Conservation (phyloP, 345 rosid genomes). For the Odontarrhena argentea region DNA sequence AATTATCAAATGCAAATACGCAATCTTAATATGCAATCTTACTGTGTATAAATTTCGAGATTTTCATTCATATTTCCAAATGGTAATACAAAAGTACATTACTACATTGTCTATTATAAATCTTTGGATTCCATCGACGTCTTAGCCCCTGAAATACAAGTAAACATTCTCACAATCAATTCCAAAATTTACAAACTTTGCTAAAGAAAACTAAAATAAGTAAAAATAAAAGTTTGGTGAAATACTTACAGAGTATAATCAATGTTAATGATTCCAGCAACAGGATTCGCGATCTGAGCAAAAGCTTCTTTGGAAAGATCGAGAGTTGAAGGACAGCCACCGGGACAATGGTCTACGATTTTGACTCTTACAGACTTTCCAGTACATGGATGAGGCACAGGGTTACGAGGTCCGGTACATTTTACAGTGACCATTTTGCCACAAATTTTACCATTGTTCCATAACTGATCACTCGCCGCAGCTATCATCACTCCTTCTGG, state of each 20-base stretch:
- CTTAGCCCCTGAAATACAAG: slow-evolving; percentile 29
- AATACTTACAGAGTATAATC: slow-evolving; percentile 36
- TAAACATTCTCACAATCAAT: slow-evolving; percentile 6
- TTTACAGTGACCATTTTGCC: slow-evolving; percentile 46
- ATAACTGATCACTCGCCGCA: slow-evolving; percentile 53
- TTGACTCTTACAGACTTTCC: slow-evolving; percentile 41
- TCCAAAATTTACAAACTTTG: neutral
- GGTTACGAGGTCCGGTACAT: slow-evolving; percentile 46
- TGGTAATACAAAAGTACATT: slow-evolving; percentile 13
- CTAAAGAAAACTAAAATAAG: neutral
- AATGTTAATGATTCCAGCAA: slow-evolving; percentile 48
- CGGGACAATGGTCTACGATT: slow-evolving; percentile 50
- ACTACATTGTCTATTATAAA: neutral
- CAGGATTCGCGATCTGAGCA: slow-evolving; percentile 45
- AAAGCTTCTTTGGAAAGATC: slow-evolving; percentile 58
- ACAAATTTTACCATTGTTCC: slow-evolving; percentile 51
- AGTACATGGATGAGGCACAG: slow-evolving; percentile 48
- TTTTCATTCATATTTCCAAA: slow-evolving; percentile 8
- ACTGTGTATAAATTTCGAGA: neutral
- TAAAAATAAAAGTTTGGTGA: neutral
- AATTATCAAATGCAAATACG: neutral
- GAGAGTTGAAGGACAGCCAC: slow-evolving; percentile 42
- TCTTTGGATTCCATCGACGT: neutral
- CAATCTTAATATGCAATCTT: neutral
- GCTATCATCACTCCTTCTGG: slow-evolving; percentile 47